Conservation (phyloP, 192 early-diverging fungal genomes). For the Coemansia sp. region DNA sequence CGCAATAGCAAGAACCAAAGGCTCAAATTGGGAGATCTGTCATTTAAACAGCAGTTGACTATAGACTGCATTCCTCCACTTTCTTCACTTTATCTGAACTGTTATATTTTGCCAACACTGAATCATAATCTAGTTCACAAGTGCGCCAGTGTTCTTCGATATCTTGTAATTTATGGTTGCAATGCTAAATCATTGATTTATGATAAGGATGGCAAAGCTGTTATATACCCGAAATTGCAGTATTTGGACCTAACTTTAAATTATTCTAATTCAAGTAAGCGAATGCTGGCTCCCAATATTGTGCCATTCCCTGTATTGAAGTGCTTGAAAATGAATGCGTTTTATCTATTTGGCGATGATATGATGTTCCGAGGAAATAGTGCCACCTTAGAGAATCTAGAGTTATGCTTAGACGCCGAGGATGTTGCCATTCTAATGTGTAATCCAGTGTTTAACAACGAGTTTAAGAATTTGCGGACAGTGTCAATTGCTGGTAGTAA, state of each 20-base stretch:
- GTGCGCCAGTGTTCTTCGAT: no score
- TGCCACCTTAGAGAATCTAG: background rate
- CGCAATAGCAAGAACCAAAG: background rate
- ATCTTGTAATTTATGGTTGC: no score
- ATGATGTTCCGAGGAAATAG: conserved; percentile 12
- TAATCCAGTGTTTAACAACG: no score
- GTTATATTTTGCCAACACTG: background rate
- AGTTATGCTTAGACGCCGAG: no score
- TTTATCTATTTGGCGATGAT: conserved; percentile 3
- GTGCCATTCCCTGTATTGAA: conserved; percentile 1
- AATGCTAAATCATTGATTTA: no score
- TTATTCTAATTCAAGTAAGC: background rate
- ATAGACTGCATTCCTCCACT: background rate
- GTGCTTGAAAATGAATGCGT: background rate
- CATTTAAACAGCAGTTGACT: background rate
- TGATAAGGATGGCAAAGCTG: no score
- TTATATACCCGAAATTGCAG: no score
- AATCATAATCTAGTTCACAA: no score
- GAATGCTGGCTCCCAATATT: background rate
- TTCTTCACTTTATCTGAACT: background rate
- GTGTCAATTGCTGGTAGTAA: no score
- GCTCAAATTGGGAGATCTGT: no score
- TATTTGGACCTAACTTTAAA: background rate
- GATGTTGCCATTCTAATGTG: no score
- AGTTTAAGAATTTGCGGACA: no score